Evolutionary conservation across 257 asterid genomes (phyloP).

Genomic region (Ocimum tenuiflorum): DNA sequence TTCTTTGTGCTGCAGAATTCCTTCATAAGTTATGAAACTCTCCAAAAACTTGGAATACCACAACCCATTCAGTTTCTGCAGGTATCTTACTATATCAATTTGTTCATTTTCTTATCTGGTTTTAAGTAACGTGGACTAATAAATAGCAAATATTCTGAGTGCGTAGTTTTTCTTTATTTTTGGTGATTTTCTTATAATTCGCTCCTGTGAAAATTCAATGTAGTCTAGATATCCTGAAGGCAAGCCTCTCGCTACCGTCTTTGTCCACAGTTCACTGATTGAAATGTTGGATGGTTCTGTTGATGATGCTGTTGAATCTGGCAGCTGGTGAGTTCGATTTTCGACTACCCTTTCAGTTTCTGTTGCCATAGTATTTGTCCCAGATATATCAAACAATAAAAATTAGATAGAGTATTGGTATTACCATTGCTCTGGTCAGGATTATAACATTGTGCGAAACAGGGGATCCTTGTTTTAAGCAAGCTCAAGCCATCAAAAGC

Average conservation of each 20-base stretch:
- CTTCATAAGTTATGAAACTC: slow-evolving; percentile 66
- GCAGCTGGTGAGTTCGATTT: slow-evolving; percentile 70
- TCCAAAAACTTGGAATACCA: slow-evolving; percentile 85
- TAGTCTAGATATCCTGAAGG: slow-evolving; percentile 97
- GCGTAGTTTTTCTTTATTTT: neutral
- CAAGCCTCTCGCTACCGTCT: slow-evolving; percentile 62
- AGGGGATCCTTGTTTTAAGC: too few relatives aligned
- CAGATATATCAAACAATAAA: too few relatives aligned
- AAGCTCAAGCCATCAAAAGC: too few relatives aligned
- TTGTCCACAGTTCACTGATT: slow-evolving; percentile 68
- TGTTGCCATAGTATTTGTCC: too few relatives aligned
- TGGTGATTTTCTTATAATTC: slow-evolving; percentile 21
- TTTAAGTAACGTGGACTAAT: slow-evolving; percentile 9
- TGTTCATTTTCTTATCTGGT: neutral
- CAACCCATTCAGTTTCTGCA: slow-evolving; percentile 83
- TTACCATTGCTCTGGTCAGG: too few relatives aligned
- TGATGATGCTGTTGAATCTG: slow-evolving; percentile 85
- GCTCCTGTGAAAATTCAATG: slow-evolving; percentile 22
- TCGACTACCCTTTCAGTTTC: slow-evolving; percentile 7
- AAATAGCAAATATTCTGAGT: neutral
- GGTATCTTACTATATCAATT: slow-evolving; percentile 42
- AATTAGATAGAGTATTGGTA: too few relatives aligned
- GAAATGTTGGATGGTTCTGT: slow-evolving; percentile 86
- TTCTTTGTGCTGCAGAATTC: slow-evolving; percentile 55
- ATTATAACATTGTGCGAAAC: too few relatives aligned